A percentile compares a stretch with the other conserved stretches of the same genome.
Conservation (phyloP, 2,329 filamentous ascomycete species). For the Capronia coronata region DNA sequence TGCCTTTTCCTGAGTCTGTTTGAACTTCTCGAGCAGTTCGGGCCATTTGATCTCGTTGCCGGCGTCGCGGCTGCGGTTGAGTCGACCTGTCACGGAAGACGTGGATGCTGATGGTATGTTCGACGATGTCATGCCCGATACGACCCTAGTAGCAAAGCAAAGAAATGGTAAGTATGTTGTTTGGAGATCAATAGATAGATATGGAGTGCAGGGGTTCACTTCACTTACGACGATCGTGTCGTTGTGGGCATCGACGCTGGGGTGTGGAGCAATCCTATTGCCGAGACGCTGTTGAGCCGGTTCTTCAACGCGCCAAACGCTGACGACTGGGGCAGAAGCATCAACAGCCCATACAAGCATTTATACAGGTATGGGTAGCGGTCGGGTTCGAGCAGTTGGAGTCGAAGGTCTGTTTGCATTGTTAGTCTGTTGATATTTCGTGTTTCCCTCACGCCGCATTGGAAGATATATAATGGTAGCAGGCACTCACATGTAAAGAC, state of each 20-base stretch:
- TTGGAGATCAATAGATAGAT: conserved; percentile 6
- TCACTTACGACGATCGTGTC: conserved; percentile 23
- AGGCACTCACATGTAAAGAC: conserved; percentile 86
- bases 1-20: conserved; percentile 78
- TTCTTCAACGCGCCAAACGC: conserved; percentile 97
- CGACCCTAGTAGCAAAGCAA: conserved; percentile 15
- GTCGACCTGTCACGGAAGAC: conserved; percentile 12
- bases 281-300: conserved; percentile 90
- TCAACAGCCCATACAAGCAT: conserved; percentile 91
- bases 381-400: conserved; percentile 92
- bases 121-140: conserved; percentile 17
- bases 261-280: conserved; percentile 89
- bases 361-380: conserved; percentile 94
- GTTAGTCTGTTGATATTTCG: too few species aligned
- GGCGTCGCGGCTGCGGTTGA: conserved; percentile 20
- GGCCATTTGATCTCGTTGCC: conserved; percentile 69
- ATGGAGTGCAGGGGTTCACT: too few species aligned
- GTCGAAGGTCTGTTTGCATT: conserved; percentile 65
- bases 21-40: conserved; percentile 91
- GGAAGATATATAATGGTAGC: too few species aligned
- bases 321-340: conserved; percentile 96
- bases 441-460: too few species aligned
- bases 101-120: conserved; percentile 4
- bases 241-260: conserved; percentile 45
- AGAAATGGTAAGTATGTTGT: background rate